Evolutionary conservation across 2,329 filamentous ascomycete species (phyloP), one percentile per base, ranked within the genome.

Genomic region (Aspergillus puulaauensis): DNA sequence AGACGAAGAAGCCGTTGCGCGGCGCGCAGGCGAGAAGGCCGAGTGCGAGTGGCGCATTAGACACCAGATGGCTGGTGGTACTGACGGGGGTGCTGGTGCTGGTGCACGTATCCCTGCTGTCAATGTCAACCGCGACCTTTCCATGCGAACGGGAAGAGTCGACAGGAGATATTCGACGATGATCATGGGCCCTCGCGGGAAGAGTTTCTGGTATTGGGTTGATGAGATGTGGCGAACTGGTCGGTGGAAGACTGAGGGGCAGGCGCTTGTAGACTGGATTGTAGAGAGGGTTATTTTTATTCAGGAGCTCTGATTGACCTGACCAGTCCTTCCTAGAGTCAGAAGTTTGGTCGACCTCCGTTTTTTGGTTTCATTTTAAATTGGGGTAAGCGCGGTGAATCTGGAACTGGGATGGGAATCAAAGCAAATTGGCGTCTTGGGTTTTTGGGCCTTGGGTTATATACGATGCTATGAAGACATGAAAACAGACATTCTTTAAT

Each of bases 21-120:
- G 82, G 49, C 82, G 84, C 58, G 90, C 90, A 0, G 88, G 87
- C 44, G 84, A 86, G 65, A 84, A 88, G 65, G 90, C 89, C 1
- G 90, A 93, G 77, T 80, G 80, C 45, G 83, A 84, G 67, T 93
- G 90, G 90, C 82, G 83, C 56, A 82, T 84, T 64, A 82, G 82
- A 49, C 88, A 92, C 74, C 83, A 82, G 11, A 68, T 70, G 58
- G 56, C 19, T 17, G 33, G 12, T 15, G 27, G 21, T n/a, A 17
- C n/a, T 19, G 19, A 12, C 7, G 35, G 21, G n/a, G 12, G 7
- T 4, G 7, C 33, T n/a, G 35, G 7, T 21, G 8, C 40, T 19
- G 37, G 59, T 15, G 48, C 52, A 3, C 62, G 33, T 0, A 62
- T 65, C 6, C 59, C 64, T 2, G 46, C 64, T 12, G 58, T 63